Evolutionary conservation across 164 flowering plant species (phyloP).

Genomic region (Tinospora cordifolia): DNA sequence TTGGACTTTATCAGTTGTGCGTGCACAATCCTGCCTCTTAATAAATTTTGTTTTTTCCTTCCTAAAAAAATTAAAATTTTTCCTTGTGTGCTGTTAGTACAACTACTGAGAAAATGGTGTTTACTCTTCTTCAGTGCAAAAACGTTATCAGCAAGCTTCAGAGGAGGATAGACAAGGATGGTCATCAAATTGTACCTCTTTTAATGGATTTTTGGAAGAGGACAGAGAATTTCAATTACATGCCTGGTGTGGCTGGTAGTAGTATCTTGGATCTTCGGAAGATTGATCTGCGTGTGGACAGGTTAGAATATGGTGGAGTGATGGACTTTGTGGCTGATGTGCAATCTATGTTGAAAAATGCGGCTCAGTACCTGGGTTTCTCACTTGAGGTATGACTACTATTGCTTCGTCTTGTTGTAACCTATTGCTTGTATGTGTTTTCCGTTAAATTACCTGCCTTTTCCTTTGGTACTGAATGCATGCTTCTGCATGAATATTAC

Average conservation of each 20-base stretch:
- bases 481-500: too few relatives aligned
- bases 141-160: slow-evolving; percentile 76
- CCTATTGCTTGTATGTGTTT: background rate
- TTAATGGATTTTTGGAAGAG: slow-evolving; percentile 76
- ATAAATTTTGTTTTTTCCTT: too few relatives aligned
- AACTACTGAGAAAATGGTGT: background rate
- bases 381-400: slow-evolving; percentile 62
- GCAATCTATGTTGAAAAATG: slow-evolving; percentile 72
- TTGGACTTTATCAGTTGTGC: too few relatives aligned
- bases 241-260: slow-evolving; percentile 30
- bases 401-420: background rate
- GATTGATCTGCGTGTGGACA: slow-evolving; percentile 74
- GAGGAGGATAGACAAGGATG: slow-evolving; percentile 79
- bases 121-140: slow-evolving; percentile 59
- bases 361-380: slow-evolving; percentile 54
- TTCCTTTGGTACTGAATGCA: too few relatives aligned
- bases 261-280: slow-evolving; percentile 49
- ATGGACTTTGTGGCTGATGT: slow-evolving; percentile 79
- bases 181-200: slow-evolving; percentile 72
- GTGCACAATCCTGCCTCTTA: too few relatives aligned
- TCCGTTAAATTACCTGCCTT: background rate
- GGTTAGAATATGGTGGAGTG: slow-evolving; percentile 59
- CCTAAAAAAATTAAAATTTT: background rate
- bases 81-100: background rate
- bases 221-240: slow-evolving; percentile 43